These are phyloP conservation scores for Paspalum notatum DNA, from an alignment of 176 grass and related monocot genomes.

Conservation along the genomic window DNA sequence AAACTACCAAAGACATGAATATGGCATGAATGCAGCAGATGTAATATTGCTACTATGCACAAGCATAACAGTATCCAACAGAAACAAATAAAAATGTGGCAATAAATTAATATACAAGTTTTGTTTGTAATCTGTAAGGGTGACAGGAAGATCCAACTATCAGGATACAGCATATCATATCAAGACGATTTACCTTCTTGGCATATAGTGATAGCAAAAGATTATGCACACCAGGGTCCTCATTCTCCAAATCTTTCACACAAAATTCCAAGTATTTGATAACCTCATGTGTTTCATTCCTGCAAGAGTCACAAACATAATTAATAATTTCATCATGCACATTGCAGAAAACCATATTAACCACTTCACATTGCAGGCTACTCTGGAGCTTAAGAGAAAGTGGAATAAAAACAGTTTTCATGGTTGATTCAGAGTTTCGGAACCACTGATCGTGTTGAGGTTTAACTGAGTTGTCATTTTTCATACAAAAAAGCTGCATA, in stretches of 20 bases:
- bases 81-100: slow-evolving; percentile 34
- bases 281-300: slow-evolving; percentile 96
- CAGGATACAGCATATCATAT: slow-evolving; percentile 53
- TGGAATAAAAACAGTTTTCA: slow-evolving; percentile 14
- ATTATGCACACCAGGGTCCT: slow-evolving; percentile 95
- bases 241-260: slow-evolving; percentile 82
- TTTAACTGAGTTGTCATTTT: background rate
- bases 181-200: slow-evolving; percentile 72
- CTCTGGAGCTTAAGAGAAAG: slow-evolving; percentile 13
- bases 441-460: background rate
- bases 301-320: slow-evolving; percentile 50
- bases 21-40: slow-evolving; percentile 8
- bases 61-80: slow-evolving; percentile 17
- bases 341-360: background rate
- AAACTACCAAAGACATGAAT: background rate
- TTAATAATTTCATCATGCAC: slow-evolving; percentile 35
- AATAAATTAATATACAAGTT: background rate
- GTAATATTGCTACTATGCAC: slow-evolving; percentile 4
- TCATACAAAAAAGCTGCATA: background rate
- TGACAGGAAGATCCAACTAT: slow-evolving; percentile 40
- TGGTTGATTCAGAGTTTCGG: slow-evolving; percentile 15
- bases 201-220: slow-evolving; percentile 86
- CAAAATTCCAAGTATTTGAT: slow-evolving; percentile 99
- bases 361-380: background rate
- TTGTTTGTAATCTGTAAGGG: slow-evolving; percentile 19